phyloP scores from a whole-genome alignment of 2,329 filamentous ascomycete species.

The Aspergillus unguis region DNA sequence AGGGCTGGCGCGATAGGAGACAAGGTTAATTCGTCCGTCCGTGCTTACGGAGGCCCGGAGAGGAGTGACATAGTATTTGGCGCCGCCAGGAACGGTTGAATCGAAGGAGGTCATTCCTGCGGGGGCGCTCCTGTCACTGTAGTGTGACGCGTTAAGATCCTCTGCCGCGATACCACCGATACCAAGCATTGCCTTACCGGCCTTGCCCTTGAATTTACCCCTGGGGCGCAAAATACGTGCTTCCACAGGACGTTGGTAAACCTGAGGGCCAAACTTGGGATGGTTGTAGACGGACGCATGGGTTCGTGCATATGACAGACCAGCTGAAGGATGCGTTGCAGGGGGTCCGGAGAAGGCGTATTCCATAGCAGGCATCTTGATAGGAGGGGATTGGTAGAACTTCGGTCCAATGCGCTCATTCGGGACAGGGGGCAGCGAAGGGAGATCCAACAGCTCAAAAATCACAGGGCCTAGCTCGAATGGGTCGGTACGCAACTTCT shows the following conservation, averaged over 20 bases:
- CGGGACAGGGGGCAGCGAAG: constrained; percentile 41
- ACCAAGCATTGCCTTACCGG: constrained; percentile 36
- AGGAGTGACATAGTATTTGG: constrained; percentile 52
- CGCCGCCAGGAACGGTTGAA: constrained; percentile 47
- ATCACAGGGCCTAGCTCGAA: constrained; percentile 52
- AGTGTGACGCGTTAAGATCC: constrained; percentile 35
- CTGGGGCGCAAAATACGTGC: constrained; percentile 56
- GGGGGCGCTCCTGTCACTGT: constrained; percentile 33
- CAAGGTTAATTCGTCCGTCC: constrained; percentile 43
- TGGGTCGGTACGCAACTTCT: constrained; percentile 41
- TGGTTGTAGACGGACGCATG: constrained; percentile 57
- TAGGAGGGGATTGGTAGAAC: constrained; percentile 36
- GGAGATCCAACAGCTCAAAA: constrained; percentile 56
- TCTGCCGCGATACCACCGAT: constrained; percentile 43
- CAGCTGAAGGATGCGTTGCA: constrained; percentile 63
- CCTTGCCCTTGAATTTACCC: constrained; percentile 32
- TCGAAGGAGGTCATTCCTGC: constrained; percentile 45
- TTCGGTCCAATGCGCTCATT: constrained; percentile 32
- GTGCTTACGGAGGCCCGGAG: constrained; percentile 46
- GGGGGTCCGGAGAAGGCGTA: constrained; percentile 52
- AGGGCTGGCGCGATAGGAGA: constrained; percentile 32
- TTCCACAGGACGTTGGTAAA: constrained; percentile 49
- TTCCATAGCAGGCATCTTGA: constrained; percentile 37
- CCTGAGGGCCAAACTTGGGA: constrained; percentile 59
- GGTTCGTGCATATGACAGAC: constrained; percentile 59